phyloP scores from a whole-genome alignment of 1,284 basidiomycete species.

The Bjerkandera adusta region DNA sequence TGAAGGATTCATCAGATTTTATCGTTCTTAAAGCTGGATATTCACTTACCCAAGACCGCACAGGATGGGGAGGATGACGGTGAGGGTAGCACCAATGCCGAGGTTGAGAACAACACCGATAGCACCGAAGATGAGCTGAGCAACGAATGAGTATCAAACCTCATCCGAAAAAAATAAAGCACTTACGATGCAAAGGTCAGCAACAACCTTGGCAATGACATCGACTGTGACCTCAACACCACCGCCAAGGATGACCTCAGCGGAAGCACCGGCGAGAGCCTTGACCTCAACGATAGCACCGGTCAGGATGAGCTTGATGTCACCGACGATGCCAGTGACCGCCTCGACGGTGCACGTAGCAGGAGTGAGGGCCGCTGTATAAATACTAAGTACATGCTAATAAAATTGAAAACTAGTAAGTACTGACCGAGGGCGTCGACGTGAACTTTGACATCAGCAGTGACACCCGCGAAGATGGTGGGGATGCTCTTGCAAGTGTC shows the following conservation, averaged over 20 bases:
- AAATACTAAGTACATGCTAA: not conserved
- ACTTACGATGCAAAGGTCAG: constrained; percentile 26
- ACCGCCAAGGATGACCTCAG: constrained; percentile 31
- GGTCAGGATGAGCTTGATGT: constrained; percentile 31
- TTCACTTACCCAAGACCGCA: constrained; percentile 31
- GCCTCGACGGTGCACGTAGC: constrained; percentile 31
- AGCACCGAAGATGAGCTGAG: constrained; percentile 34
- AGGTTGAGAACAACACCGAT: constrained; percentile 35
- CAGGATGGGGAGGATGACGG: constrained; percentile 27
- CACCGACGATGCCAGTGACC: constrained; percentile 26
- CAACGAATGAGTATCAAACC: not conserved
- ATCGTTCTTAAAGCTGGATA: not conserved
- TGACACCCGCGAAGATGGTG: constrained; percentile 7
- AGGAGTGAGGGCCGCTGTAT: constrained; percentile 29
- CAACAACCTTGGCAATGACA: constrained; percentile 32
- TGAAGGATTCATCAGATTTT: not conserved
- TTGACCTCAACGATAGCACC: constrained; percentile 31
- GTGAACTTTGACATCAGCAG: constrained; percentile 21
- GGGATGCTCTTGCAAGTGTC: constrained; percentile 11
- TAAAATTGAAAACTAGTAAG: not conserved
- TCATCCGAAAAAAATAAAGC: not conserved
- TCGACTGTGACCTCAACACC: constrained; percentile 26
- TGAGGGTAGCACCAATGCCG: constrained; percentile 24
- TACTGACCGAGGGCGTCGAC: constrained; percentile 32
- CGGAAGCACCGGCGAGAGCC: constrained; percentile 31